Conservation (phyloP, 768 basidiomycete genomes). For the Boletus fagicola region DNA sequence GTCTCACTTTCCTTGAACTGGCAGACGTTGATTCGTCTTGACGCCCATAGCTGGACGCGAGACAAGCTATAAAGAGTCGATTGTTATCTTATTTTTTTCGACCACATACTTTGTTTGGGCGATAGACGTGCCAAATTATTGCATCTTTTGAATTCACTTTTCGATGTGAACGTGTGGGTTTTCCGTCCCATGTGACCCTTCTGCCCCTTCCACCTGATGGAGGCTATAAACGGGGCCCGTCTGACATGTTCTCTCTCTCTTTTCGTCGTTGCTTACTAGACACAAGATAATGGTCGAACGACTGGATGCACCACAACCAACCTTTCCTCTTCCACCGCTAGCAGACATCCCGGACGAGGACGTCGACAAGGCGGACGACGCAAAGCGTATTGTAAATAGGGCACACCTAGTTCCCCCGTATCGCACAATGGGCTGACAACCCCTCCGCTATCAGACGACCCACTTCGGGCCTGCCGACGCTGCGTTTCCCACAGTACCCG, state of each 20-base stretch:
- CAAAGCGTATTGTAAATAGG: slow-evolving; percentile 35
- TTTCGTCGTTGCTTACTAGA: neutral
- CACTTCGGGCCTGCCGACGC: slow-evolving; percentile 30
- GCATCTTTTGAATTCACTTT: slow-evolving; percentile 4
- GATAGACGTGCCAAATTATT: slow-evolving; percentile 26
- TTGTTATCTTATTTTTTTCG: neutral
- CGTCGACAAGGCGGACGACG: slow-evolving; percentile 39
- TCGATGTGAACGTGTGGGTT: slow-evolving; percentile 1
- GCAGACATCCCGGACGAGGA: slow-evolving; percentile 42
- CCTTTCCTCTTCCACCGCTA: slow-evolving; percentile 38
- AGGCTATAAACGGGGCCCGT: neutral
- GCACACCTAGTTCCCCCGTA: neutral
- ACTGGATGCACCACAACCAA: slow-evolving; percentile 42
- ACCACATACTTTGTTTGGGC: slow-evolving; percentile 11
- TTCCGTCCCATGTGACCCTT: slow-evolving; percentile 3
- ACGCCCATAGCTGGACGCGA: slow-evolving; percentile 63
- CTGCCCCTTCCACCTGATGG: neutral
- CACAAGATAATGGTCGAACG: slow-evolving; percentile 37
- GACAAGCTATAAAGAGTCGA: slow-evolving; percentile 55
- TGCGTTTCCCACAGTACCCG: slow-evolving; percentile 38
- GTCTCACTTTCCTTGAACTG: neutral
- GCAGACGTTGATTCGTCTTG: slow-evolving; percentile 3
- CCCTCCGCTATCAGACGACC: slow-evolving; percentile 23
- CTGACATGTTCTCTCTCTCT: neutral
- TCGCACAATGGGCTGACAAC: slow-evolving; percentile 6